These are phyloP conservation scores for Geum urbanum DNA, from an alignment of 306 rosid genomes.

Conservation along the genomic window DNA sequence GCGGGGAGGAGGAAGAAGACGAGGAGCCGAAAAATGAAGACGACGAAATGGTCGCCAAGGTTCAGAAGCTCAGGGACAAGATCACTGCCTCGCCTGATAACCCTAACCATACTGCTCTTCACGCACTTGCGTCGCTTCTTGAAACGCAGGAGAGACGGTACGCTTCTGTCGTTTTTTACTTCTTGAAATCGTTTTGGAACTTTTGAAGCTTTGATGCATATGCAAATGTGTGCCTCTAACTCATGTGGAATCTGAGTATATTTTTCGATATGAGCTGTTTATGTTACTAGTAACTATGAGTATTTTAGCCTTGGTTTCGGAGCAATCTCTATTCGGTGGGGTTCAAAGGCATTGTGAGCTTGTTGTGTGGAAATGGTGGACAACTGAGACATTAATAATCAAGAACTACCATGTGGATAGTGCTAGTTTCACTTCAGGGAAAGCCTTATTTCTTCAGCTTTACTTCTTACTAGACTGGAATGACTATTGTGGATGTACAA, in stretches of 20 bases:
- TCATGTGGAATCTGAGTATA: no score
- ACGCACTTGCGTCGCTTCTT: constrained; percentile 80
- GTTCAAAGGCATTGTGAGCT: not conserved
- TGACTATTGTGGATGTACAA: not conserved
- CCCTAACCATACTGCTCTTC: constrained; percentile 69
- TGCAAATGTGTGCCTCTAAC: no score
- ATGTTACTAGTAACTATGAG: not conserved
- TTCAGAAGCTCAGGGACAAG: constrained; percentile 76
- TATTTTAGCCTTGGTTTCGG: not conserved
- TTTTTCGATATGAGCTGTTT: not conserved
- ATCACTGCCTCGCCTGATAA: constrained; percentile 64
- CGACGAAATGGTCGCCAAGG: constrained; percentile 66
- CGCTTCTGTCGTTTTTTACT: not conserved
- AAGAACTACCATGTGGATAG: not conserved
- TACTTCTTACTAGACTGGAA: not conserved
- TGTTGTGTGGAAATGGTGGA: not conserved
- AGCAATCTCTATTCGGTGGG: not conserved
- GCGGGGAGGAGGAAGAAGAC: constrained; percentile 58
- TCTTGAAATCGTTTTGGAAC: not conserved
- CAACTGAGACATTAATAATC: not conserved
- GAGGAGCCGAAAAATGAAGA: constrained; percentile 75
- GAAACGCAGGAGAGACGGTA: constrained; percentile 77
- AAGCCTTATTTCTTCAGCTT: not conserved
- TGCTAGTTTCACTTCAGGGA: not conserved
- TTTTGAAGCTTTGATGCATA: no score